A percentile compares a stretch with the other conserved stretches of the same genome.
Evolutionary conservation across 2,329 filamentous ascomycete genomes (phyloP).

Genomic region (Eutypa lata): DNA sequence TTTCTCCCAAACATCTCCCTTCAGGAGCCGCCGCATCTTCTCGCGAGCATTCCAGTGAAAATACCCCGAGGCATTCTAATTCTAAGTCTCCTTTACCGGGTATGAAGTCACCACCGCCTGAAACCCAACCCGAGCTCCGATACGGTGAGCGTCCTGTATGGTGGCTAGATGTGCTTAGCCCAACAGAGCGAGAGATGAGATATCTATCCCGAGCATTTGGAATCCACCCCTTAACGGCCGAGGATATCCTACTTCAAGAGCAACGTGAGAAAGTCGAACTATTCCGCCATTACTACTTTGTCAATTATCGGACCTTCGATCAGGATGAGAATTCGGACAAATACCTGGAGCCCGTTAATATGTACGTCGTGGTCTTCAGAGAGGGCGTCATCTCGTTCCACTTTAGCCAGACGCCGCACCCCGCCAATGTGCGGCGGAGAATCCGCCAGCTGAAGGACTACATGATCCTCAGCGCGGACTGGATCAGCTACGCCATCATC

Average conservation of each 20-base stretch:
- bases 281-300: constrained; percentile 97
- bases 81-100: constrained; percentile 17
- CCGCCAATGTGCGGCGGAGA: constrained; percentile 89
- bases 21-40: constrained; percentile 13
- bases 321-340: constrained; percentile 87
- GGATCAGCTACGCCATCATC: constrained; percentile 97
- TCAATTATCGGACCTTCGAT: constrained; percentile 97
- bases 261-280: constrained; percentile 97
- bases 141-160: constrained; percentile 87
- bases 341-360: constrained; percentile 92
- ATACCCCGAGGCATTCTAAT: constrained; percentile 18
- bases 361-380: constrained; percentile 95
- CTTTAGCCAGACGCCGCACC: constrained; percentile 92
- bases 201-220: constrained; percentile 88
- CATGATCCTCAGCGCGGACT: constrained; percentile 87
- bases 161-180: constrained; percentile 91
- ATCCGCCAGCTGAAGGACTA: constrained; percentile 94
- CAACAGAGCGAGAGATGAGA: constrained; percentile 94
- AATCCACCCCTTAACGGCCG: constrained; percentile 90
- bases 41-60: constrained; percentile 16
- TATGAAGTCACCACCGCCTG: constrained; percentile 21
- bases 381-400: constrained; percentile 96
- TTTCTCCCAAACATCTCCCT: constrained; percentile 13
- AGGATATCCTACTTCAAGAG: constrained; percentile 97
- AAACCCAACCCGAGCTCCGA: constrained; percentile 32